Conservation (phyloP, 768 basidiomycete genomes). For the Myochromella boudieri region DNA sequence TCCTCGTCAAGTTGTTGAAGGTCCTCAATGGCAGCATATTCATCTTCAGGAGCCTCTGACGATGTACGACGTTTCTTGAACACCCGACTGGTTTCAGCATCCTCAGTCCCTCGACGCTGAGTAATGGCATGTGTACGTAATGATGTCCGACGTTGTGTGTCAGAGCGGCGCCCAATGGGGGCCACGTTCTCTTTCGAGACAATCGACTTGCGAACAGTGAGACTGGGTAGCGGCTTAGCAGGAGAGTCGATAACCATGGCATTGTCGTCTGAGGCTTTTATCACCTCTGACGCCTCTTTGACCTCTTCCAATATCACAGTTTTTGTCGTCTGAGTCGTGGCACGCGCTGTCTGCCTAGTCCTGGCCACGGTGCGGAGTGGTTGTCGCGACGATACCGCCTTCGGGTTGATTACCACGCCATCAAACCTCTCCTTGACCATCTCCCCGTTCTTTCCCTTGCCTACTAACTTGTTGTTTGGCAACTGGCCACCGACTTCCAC, state of each 20-base stretch:
- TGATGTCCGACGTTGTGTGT: constrained; percentile 23
- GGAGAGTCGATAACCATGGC: constrained; percentile 54
- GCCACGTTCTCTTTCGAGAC: constrained; percentile 30
- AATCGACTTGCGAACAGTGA: constrained; percentile 39
- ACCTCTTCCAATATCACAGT: constrained; percentile 16
- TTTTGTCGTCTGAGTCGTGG: constrained; percentile 22
- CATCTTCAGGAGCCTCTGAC: constrained; percentile 62
- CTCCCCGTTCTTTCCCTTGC: constrained; percentile 62
- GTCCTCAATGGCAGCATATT: constrained; percentile 30
- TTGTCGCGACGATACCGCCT: constrained; percentile 43
- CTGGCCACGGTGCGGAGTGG: constrained; percentile 54
- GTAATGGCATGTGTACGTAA: constrained; percentile 22
- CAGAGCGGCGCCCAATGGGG: constrained; percentile 20
- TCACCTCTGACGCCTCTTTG: constrained; percentile 29
- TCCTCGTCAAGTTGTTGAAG: constrained; percentile 43
- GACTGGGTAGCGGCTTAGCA: constrained; percentile 35
- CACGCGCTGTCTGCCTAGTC: constrained; percentile 37
- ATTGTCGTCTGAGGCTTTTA: constrained; percentile 42
- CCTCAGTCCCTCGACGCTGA: constrained; percentile 39
- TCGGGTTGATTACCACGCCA: constrained; percentile 61
- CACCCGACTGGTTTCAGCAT: constrained; percentile 57
- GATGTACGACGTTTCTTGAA: constrained; percentile 75
- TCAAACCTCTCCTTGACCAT: constrained; percentile 56
- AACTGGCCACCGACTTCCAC: constrained; percentile 62
- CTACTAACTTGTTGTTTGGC: constrained; percentile 45